phyloP scores from a whole-genome alignment of 352 stramenopile species.

The Phytophthora idaei region DNA sequence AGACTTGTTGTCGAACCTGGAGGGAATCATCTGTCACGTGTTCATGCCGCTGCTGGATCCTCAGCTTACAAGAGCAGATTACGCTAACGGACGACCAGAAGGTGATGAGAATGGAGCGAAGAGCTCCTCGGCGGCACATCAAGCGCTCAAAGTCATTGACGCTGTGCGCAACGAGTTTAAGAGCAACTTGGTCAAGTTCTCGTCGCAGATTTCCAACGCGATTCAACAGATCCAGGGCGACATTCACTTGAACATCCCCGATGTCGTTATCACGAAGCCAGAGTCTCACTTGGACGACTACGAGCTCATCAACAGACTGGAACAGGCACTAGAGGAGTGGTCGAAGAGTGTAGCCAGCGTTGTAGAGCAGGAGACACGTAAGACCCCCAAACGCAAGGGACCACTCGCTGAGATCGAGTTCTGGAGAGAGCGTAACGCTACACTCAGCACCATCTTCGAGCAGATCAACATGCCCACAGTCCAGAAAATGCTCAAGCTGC shows the following conservation, averaged over 20 bases:
- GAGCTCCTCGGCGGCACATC: slow-evolving; percentile 21
- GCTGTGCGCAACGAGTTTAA: slow-evolving; percentile 89
- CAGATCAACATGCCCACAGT: slow-evolving; percentile 96
- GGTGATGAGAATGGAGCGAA: slow-evolving; percentile 17
- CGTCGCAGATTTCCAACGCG: slow-evolving; percentile 91
- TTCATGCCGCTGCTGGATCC: slow-evolving; percentile 89
- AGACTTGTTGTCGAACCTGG: slow-evolving; percentile 83
- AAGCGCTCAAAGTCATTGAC: slow-evolving; percentile 84
- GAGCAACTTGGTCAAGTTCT: slow-evolving; percentile 92
- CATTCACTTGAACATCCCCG: slow-evolving; percentile 92
- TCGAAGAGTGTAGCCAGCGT: slow-evolving; percentile 90
- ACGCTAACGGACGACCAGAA: slow-evolving; percentile 17
- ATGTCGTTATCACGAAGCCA: slow-evolving; percentile 90
- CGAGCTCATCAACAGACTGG: slow-evolving; percentile 88
- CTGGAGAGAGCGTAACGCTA: slow-evolving; percentile 94
- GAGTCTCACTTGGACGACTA: slow-evolving; percentile 87
- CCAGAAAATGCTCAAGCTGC: slow-evolving; percentile 94
- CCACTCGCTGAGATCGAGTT: slow-evolving; percentile 96
- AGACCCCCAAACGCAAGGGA: slow-evolving; percentile 87
- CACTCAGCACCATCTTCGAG: slow-evolving; percentile 94
- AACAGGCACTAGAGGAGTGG: slow-evolving; percentile 93
- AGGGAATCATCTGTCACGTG: slow-evolving; percentile 88
- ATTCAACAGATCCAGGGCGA: slow-evolving; percentile 95
- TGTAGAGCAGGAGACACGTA: slow-evolving; percentile 91
- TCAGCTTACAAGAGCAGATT: slow-evolving; percentile 49